Evolutionary conservation across 2,329 filamentous ascomycete species (phyloP).

Genomic region (Ophiostoma triangulosporum): DNA sequence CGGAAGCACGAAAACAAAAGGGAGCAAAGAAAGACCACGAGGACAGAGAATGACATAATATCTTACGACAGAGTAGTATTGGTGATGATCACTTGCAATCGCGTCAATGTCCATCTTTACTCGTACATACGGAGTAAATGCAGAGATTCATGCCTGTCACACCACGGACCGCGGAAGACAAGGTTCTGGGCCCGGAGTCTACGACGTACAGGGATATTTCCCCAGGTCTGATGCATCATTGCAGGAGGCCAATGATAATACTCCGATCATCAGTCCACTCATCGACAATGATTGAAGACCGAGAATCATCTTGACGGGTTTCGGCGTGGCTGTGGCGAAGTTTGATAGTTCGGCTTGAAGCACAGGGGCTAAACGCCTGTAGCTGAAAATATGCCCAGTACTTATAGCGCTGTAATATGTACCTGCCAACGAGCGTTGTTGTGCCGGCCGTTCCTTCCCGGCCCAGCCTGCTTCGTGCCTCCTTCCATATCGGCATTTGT

Average conservation of each 20-base stretch:
- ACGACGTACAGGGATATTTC: neutral
- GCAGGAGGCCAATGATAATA: neutral
- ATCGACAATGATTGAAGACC: neutral
- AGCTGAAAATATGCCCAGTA: too few relatives aligned
- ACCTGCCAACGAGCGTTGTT: neutral
- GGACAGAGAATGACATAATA: neutral
- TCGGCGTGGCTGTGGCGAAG: too few relatives aligned
- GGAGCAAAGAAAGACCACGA: neutral
- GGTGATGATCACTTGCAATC: neutral
- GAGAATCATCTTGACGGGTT: too few relatives aligned
- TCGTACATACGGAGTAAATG: too few relatives aligned
- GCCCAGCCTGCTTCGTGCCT: neutral
- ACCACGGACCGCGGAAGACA: neutral
- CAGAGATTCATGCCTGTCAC: too few relatives aligned
- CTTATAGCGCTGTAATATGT: neutral
- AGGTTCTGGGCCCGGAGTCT: neutral
- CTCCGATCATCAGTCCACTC: neutral
- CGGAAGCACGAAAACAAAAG: neutral
- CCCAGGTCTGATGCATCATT: neutral
- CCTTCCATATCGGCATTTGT: neutral
- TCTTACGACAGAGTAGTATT: neutral
- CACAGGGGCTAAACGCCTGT: too few relatives aligned
- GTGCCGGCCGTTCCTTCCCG: neutral
- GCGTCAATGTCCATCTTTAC: too few relatives aligned
- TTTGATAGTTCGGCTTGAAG: neutral